Base-by-base conservation (phyloP, 2,329 filamentous ascomycete species). In the Hypoxylon sp. region DNA sequence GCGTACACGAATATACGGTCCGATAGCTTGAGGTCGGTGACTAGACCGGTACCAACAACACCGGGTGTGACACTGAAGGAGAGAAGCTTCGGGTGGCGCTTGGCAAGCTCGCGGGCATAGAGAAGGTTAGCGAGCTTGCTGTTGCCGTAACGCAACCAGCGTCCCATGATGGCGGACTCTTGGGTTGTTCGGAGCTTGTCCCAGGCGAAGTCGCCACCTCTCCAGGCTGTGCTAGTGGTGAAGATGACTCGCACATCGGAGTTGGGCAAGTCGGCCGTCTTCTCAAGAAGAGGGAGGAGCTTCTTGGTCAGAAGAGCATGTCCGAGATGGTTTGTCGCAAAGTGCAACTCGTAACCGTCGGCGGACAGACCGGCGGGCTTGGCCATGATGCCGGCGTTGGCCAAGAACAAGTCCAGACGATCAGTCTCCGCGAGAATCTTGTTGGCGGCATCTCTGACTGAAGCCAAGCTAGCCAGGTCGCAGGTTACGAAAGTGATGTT, bases 51-150 rank as follows among this genome's bases (percentile, higher is more conserved):
- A 2, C 59, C 52, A 19, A 76, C 71, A 3, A 71, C 63, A 2
- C 75, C 76, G 0, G 75, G 76, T 46, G 76, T 71, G 1, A 78
- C 51, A 0, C 71, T 58, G 3, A 74, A 65, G 5, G 63, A 60
- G 1, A 64, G 68, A 15, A 78, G 66, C 5, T 61, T 51, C 0
- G 73, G 69, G 38, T 76, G 71, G 7, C 65, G 68, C 23, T 63
- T 56, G 1, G 74, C 70, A 3, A 80, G 60, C 38, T 74, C 69
- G 6, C 64, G 61, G 2, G 73, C 67, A 59, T 73, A 77, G 2
- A 78, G 64, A 3, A 79, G 59, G 51, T 78, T 75, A 0, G 78
- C 78, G 2, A 80, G 63, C 57, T 81, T 80, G 35, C 69, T 72
- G 54, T 78, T 73, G 0, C 71, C 75, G 55, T 81, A 81, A 8